Evolutionary conservation across 768 basidiomycete species (phyloP).

Genomic region (Tremella mesenterica): DNA sequence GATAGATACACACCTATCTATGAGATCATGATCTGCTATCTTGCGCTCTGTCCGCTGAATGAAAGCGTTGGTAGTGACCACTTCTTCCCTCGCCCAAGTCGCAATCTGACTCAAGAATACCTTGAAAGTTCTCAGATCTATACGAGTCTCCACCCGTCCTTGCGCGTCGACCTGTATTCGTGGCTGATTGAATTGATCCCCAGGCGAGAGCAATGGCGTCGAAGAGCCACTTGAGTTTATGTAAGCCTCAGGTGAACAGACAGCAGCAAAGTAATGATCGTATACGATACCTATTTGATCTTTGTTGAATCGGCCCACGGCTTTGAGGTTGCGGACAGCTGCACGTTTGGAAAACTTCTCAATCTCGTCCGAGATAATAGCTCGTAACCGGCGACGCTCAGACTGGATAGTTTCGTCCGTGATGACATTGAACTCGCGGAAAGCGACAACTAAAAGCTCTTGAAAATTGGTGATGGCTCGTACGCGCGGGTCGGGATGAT

Average conservation of each 20-base stretch:
- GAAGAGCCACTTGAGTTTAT: conserved; percentile 1
- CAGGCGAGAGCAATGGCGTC: conserved; percentile 7
- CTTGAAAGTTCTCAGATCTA: conserved; percentile 74
- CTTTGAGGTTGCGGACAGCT: conserved; percentile 75
- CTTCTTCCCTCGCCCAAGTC: conserved; percentile 93
- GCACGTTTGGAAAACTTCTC: conserved; percentile 90
- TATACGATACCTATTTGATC: conserved; percentile 85
- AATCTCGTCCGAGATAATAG: conserved; percentile 83
- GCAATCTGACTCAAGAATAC: conserved; percentile 84
- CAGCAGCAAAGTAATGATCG: conserved; percentile 57
- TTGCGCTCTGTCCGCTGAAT: conserved; percentile 80
- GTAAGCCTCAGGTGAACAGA: conserved; percentile 48
- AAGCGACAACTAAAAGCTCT: conserved; percentile 89
- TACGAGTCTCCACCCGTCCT: conserved; percentile 80
- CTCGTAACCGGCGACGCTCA: conserved; percentile 75
- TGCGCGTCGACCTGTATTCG: conserved; percentile 48
- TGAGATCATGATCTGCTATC: conserved; percentile 91
- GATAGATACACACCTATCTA: conserved; percentile 55
- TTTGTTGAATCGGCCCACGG: conserved; percentile 70
- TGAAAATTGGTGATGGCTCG: conserved; percentile 96
- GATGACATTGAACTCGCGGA: conserved; percentile 93
- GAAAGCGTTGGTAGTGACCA: conserved; percentile 83
- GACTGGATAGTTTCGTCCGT: conserved; percentile 85
- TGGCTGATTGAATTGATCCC: conserved; percentile 37
- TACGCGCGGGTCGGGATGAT: conserved; percentile 74